These are phyloP conservation scores for Penicillium sp. DNA, from an alignment of 2,329 filamentous ascomycete genomes.

Conservation along the genomic window DNA sequence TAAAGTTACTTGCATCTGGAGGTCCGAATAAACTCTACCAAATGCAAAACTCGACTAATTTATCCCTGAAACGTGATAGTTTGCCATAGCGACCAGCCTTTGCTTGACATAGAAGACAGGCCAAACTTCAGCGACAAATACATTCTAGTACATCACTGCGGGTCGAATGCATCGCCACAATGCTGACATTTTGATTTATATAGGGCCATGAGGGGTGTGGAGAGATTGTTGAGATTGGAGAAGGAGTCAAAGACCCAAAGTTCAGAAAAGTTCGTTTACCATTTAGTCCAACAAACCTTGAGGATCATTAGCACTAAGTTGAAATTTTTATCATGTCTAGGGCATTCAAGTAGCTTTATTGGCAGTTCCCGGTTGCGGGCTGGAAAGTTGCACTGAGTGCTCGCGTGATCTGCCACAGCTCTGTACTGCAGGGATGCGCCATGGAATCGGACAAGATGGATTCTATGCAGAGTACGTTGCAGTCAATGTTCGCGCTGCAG, in stretches of 20 bases:
- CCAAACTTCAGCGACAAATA: not conserved
- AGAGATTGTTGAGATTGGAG: not conserved
- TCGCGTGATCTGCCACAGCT: slow-evolving; percentile 43
- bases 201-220: not conserved
- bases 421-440: slow-evolving; percentile 38
- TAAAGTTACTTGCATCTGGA: not conserved
- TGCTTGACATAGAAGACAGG: not conserved
- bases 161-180: not conserved
- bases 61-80: not conserved
- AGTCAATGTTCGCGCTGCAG: slow-evolving; percentile 28
- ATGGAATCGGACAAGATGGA: slow-evolving; percentile 51
- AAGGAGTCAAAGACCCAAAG: not conserved
- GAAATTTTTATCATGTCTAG: not conserved
- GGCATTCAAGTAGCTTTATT: not conserved
- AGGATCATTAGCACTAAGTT: not conserved
- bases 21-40: not conserved
- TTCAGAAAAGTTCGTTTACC: not conserved
- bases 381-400: slow-evolving; percentile 42
- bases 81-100: not conserved
- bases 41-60: not conserved
- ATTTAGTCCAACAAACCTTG: not conserved
- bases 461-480: slow-evolving; percentile 48
- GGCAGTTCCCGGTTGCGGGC: slow-evolving; percentile 31
- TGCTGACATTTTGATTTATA: not conserved
- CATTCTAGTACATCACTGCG: not conserved